Conservation (phyloP, 2,329 filamentous ascomycete species). For the Dendrostoma leiphaemia region DNA sequence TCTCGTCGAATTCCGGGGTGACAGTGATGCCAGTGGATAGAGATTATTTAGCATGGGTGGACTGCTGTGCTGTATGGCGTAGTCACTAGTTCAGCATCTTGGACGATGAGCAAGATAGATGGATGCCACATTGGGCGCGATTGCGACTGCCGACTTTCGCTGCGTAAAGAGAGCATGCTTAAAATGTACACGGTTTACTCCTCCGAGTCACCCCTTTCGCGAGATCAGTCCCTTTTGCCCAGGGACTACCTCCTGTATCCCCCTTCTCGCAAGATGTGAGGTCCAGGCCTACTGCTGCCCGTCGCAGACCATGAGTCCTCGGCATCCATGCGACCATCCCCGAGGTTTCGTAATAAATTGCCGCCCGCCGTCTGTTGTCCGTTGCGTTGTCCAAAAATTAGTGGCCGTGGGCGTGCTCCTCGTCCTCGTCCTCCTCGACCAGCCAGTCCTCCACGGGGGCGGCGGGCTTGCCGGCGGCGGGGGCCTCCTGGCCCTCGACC, state of each 20-base stretch:
- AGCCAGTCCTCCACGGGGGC: conserved; percentile 72
- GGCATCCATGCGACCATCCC: neutral
- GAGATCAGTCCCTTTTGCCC: conserved; percentile 1
- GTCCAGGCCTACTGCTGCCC: neutral
- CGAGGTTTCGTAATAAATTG: neutral
- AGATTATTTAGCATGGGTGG: too few species aligned
- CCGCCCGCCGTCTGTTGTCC: neutral
- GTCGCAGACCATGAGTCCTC: neutral
- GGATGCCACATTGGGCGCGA: neutral
- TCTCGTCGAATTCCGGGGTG: too few species aligned
- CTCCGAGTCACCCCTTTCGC: conserved; percentile 17
- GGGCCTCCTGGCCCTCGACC: conserved; percentile 79
- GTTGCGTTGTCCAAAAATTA: conserved; percentile 30
- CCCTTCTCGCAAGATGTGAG: neutral
- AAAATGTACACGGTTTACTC: conserved; percentile 41
- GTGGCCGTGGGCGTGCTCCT: conserved; percentile 46
- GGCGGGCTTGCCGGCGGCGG: conserved; percentile 55
- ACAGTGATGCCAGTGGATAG: too few species aligned
- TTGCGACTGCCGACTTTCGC: conserved; percentile 16
- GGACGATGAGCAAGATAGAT: too few species aligned
- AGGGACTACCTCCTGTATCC: conserved; percentile 2
- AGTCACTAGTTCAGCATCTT: too few species aligned
- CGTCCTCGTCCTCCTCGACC: conserved; percentile 68
- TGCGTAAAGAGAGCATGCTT: conserved; percentile 21
- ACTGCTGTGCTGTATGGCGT: too few species aligned